A percentile compares a stretch with the other conserved stretches of the same genome.
Evolutionary conservation across 495 filamentous ascomycete genomes (phyloP).

Genomic region (Xylaria scruposa): DNA sequence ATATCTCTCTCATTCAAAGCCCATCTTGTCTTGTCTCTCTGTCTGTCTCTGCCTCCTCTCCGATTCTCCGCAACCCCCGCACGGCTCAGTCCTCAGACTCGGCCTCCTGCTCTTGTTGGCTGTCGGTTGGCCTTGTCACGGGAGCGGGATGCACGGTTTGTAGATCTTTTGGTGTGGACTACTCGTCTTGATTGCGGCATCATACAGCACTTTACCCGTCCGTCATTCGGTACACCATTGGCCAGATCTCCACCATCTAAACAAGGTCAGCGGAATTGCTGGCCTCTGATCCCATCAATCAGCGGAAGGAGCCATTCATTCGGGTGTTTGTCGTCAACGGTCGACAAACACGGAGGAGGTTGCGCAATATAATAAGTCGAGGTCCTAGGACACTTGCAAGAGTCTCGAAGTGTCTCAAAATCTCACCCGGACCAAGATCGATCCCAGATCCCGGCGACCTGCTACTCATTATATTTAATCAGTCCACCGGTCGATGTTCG

Average conservation of each 20-base stretch:
- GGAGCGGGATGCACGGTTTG: slow-evolving; percentile 20
- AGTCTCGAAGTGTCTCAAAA: neutral
- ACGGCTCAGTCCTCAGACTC: slow-evolving; percentile 14
- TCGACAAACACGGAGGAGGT: neutral
- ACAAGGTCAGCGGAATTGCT: slow-evolving; percentile 17
- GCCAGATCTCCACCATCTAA: neutral
- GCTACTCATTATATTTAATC: neutral
- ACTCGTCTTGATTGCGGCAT: slow-evolving; percentile 15
- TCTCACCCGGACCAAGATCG: neutral
- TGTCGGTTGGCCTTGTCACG: slow-evolving; percentile 5
- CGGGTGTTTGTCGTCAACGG: neutral
- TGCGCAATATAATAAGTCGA: slow-evolving; percentile 7
- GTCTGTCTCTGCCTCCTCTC: neutral
- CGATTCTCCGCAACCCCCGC: neutral
- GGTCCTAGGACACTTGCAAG: neutral
- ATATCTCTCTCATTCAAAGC: neutral
- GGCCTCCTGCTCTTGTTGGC: slow-evolving; percentile 19
- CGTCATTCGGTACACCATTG: neutral
- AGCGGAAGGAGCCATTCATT: neutral
- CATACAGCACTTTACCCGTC: slow-evolving; percentile 23
- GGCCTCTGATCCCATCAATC: slow-evolving; percentile 13
- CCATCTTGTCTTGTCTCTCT: neutral
- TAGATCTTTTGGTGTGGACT: slow-evolving; percentile 12
- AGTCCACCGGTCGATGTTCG: neutral
- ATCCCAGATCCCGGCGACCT: neutral